These are phyloP conservation scores for Endotrypanum monterogeii DNA, from an alignment of 208 protist species.

Conservation along the genomic window DNA sequence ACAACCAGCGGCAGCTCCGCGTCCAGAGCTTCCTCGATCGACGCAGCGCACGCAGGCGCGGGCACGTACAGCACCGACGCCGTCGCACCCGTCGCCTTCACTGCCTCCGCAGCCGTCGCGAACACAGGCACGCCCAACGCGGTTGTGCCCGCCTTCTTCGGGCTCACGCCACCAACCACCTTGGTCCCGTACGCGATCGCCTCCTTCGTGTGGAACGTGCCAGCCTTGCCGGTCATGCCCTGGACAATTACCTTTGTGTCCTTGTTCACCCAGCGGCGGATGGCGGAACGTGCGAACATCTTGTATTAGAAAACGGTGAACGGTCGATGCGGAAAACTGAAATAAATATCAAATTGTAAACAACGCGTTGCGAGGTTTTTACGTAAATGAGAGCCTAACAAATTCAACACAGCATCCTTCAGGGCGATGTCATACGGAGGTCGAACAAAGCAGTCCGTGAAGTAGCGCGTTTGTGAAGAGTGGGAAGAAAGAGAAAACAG, in stretches of 20 bases:
- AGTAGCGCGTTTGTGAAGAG: too few relatives aligned
- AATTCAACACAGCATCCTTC: neutral
- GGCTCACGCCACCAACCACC: slow-evolving; percentile 98
- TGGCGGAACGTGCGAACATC: slow-evolving; percentile 68
- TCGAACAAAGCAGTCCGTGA: neutral
- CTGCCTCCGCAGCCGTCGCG: slow-evolving; percentile 85
- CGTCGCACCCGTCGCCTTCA: slow-evolving; percentile 91
- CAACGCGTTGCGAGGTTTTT: neutral
- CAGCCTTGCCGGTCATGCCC: slow-evolving; percentile 98
- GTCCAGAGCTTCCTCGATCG: slow-evolving; percentile 97
- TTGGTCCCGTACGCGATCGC: slow-evolving; percentile 98
- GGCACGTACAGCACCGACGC: slow-evolving; percentile 98
- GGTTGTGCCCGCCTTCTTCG: slow-evolving; percentile 95
- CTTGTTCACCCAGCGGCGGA: slow-evolving; percentile 90
- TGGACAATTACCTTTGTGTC: slow-evolving; percentile 98
- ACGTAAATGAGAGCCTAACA: neutral
- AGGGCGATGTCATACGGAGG: neutral
- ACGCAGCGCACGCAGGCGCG: slow-evolving; percentile 93
- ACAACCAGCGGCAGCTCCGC: slow-evolving; percentile 97
- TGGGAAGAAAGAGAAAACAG: too few relatives aligned
- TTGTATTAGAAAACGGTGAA: neutral
- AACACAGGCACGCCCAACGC: slow-evolving; percentile 97
- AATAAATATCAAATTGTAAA: too few relatives aligned
- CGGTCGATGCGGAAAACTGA: neutral
- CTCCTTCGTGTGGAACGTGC: slow-evolving; percentile 97